Conservation (phyloP, 805 yeast species). For the Ogataea sp. region DNA sequence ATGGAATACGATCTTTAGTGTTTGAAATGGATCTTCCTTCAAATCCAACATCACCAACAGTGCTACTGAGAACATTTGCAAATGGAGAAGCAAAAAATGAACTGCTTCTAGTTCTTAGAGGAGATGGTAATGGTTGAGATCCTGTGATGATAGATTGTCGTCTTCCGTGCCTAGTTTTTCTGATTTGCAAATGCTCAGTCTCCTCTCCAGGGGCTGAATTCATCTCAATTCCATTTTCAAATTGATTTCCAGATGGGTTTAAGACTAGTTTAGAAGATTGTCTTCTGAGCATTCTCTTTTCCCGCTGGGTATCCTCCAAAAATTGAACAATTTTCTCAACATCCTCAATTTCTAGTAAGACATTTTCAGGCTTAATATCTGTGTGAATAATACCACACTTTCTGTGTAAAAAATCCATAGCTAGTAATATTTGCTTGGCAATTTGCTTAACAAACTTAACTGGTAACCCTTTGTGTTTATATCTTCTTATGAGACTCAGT, state of each 20-base stretch:
- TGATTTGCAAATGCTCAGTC: conserved; percentile 1
- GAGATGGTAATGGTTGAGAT: conserved; percentile 89
- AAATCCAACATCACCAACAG: not conserved
- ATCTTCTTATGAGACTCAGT: conserved; percentile 74
- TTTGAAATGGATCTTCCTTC: conserved; percentile 3
- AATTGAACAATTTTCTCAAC: conserved; percentile 41
- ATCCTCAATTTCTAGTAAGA: conserved; percentile 43
- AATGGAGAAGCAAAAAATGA: conserved; percentile 21
- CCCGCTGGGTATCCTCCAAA: conserved; percentile 32
- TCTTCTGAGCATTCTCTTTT: conserved; percentile 23
- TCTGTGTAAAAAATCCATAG: conserved; percentile 50
- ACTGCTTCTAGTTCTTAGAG: conserved; percentile 47
- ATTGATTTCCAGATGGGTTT: not conserved
- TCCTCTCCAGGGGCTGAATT: not conserved
- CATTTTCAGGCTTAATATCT: conserved; percentile 72
- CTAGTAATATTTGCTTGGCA: conserved; percentile 45
- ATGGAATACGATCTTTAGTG: not conserved
- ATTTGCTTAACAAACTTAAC: conserved; percentile 48
- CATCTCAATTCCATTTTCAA: not conserved
- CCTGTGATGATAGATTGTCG: conserved; percentile 77
- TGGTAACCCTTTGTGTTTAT: conserved; percentile 43
- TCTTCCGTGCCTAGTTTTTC: conserved; percentile 38
- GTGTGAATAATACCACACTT: conserved; percentile 66
- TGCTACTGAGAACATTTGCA: conserved; percentile 9
- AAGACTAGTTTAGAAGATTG: conserved; percentile 12